Evolutionary conservation across 305 asterid genomes (phyloP), one percentile per base, ranked within the genome.

Genomic region (Fraxinus dipetala): DNA sequence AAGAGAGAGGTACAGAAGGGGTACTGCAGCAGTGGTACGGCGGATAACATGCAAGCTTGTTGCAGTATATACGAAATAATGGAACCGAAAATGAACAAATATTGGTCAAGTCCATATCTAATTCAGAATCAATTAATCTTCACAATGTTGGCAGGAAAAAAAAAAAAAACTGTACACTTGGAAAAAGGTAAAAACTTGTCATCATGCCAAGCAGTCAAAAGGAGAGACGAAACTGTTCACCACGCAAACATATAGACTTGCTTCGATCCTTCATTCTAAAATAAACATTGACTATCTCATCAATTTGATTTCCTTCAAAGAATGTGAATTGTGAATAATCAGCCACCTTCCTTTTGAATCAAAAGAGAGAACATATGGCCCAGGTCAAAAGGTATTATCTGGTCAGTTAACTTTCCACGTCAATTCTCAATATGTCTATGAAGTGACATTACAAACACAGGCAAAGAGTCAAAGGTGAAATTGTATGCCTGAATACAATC

Each of bases 11-110:
- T 24, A 65, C 73, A 24, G 16, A 67, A 26, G 75, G 40, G 18
- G 76, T 80, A 77, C 70, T 75, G 78, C 61, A 73, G 72, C 40
- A 78, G 43, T 22, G 72, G 63, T 5, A 67, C n/a, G 51, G 81
- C 45, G 32, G 72, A 30, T 69, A 56, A 45, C 73, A 36, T 45
- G 59, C 74, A 59, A 84, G 65, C 61, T 75, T 34, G 75, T 11
- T 20, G 3, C 38, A 4, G 65, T 30, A 72, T 0, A 6, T n/a
- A 56, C 18, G 22, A 77, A 48, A 85, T 69, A 26, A 28, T 13
- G 20, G 75, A 13, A 69, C 38, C 20, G 4, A 26, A 26, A 69
- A 10, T 28, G 35, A 69, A 69, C 36, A 28, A 69, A 13, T 69
- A 69, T 65, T 65, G 73, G 18, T 28, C 35, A 65, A 65, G n/a